These are phyloP conservation scores for Bipolaris bicolor DNA, from an alignment of 2,329 filamentous ascomycete species.

Conservation along the genomic window DNA sequence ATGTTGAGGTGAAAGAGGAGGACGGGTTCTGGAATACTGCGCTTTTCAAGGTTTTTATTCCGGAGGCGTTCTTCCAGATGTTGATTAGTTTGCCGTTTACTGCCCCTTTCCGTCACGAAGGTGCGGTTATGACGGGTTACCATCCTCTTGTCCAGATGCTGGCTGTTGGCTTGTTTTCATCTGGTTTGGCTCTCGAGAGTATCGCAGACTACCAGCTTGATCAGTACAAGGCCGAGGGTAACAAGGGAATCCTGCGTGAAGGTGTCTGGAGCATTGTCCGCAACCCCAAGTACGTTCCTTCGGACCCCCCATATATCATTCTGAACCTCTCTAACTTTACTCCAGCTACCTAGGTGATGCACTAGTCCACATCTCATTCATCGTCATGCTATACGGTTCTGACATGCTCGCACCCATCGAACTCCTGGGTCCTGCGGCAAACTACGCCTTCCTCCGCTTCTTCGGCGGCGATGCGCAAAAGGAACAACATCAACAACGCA, in stretches of 20 bases:
- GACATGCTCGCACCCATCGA: constrained; percentile 62
- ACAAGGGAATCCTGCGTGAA: constrained; percentile 56
- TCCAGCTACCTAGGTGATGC: constrained; percentile 66
- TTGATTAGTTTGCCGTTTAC: constrained; percentile 64
- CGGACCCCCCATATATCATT: neutral
- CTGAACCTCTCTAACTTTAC: constrained; percentile 3
- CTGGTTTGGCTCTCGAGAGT: constrained; percentile 63
- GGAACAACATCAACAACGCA: constrained; percentile 59
- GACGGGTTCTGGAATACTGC: constrained; percentile 64
- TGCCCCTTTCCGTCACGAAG: constrained; percentile 59
- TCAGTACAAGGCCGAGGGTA: constrained; percentile 54
- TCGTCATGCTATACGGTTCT: constrained; percentile 61
- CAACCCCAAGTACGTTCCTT: constrained; percentile 64
- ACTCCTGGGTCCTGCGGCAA: constrained; percentile 62
- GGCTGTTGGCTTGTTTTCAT: constrained; percentile 62
- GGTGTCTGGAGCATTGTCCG: constrained; percentile 68
- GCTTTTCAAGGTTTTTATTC: constrained; percentile 61
- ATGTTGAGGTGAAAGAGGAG: constrained; percentile 59
- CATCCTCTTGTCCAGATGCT: constrained; percentile 45
- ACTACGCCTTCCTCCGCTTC: constrained; percentile 64
- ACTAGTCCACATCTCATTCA: constrained; percentile 65
- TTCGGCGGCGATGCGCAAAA: constrained; percentile 64
- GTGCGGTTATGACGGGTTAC: constrained; percentile 46
- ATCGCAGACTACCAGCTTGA: constrained; percentile 64
- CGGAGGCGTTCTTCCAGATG: constrained; percentile 64